Evolutionary conservation across 2,329 filamentous ascomycete species (phyloP).

Genomic region (Xylariaceae sp.): DNA sequence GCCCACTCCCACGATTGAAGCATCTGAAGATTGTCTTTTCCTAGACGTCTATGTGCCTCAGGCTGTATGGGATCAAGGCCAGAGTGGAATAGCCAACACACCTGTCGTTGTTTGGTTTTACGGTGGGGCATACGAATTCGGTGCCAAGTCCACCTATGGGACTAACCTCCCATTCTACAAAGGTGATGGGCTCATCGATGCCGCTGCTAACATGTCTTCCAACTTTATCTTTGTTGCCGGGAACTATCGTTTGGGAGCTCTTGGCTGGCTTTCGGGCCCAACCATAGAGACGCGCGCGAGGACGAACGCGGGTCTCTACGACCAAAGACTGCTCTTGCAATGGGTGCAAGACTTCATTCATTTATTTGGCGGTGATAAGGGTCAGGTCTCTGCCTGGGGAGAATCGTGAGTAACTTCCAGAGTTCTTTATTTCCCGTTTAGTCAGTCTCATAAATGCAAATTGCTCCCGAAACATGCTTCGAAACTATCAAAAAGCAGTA

Average conservation of each 20-base stretch:
- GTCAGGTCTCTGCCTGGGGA: slow-evolving; percentile 47
- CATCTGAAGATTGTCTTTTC: no score
- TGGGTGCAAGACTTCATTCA: slow-evolving; percentile 47
- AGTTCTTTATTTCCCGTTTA: no score
- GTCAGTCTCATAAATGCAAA: no score
- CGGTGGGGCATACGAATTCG: slow-evolving; percentile 49
- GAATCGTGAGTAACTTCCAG: no score
- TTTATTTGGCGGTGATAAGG: slow-evolving; percentile 27
- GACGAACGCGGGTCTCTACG: slow-evolving; percentile 47
- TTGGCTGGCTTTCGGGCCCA: slow-evolving; percentile 51
- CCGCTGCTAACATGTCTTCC: slow-evolving; percentile 39
- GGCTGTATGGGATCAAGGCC: no score
- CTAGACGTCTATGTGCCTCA: no score
- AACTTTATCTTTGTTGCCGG: slow-evolving; percentile 48
- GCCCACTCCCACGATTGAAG: no score
- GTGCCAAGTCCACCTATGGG: no score
- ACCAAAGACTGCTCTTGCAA: slow-evolving; percentile 44
- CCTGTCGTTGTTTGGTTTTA: slow-evolving; percentile 52
- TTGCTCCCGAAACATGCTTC: no score
- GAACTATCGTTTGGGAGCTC: slow-evolving; percentile 54
- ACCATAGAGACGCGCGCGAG: slow-evolving; percentile 46
- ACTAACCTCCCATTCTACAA: no score
- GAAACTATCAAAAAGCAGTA: no score
- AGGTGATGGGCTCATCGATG: slow-evolving; percentile 39
- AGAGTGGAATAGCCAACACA: slow-evolving; percentile 30